Conservation (phyloP, 73 alveolate species). For the Paramecium pentaurelia region DNA sequence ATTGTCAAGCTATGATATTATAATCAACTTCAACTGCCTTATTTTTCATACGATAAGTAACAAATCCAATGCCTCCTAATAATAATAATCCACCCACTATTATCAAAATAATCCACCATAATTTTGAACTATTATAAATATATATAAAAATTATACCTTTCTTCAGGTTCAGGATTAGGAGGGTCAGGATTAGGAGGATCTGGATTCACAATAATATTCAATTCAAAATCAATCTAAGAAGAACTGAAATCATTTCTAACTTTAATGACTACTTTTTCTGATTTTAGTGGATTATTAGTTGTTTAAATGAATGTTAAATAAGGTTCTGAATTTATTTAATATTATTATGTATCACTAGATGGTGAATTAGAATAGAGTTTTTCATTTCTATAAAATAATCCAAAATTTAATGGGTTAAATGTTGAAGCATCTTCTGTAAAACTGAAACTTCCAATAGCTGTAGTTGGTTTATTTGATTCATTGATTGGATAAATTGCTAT, state of each 20-base stretch:
- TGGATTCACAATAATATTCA: background rate
- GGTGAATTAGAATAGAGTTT: background rate
- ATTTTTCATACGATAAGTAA: background rate
- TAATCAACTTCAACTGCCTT: background rate
- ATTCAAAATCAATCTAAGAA: background rate
- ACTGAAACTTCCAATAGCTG: background rate
- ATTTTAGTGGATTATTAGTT: background rate
- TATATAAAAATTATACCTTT: background rate
- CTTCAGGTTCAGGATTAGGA: background rate
- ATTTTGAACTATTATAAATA: background rate
- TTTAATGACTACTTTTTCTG: background rate
- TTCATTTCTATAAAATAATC: background rate
- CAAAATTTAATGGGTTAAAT: background rate
- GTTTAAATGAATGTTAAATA: background rate
- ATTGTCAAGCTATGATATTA: background rate
- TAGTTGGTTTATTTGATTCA: background rate
- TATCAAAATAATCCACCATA: conserved; percentile 11
- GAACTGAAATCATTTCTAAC: background rate
- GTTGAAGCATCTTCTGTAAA: background rate
- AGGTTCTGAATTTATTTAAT: background rate
- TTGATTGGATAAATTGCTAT: background rate
- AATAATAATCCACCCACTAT: background rate
- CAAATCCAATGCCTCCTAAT: background rate
- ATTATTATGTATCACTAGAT: background rate
- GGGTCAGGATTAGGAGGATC: background rate